phyloP scores from a whole-genome alignment of 495 filamentous ascomycete genomes.

The Aspergillus cavernicola region DNA sequence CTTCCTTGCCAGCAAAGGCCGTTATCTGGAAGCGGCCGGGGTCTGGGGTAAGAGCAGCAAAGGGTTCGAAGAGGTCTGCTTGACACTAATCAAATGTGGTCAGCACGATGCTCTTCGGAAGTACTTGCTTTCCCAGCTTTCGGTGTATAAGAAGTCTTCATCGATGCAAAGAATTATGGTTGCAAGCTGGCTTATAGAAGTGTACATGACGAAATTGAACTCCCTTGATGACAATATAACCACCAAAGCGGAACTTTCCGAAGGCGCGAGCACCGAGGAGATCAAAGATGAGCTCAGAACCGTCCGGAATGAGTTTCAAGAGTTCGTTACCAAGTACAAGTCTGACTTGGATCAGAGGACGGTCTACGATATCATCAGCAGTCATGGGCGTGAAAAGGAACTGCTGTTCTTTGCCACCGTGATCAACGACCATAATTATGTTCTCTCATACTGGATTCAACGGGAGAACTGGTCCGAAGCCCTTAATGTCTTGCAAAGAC shows the following conservation, averaged over 20 bases:
- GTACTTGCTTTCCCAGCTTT: constrained; percentile 82
- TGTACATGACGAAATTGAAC: constrained; percentile 97
- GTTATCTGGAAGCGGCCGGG: constrained; percentile 77
- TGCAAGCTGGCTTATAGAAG: constrained; percentile 88
- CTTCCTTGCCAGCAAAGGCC: constrained; percentile 72
- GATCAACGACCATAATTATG: constrained; percentile 88
- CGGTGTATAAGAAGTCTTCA: constrained; percentile 73
- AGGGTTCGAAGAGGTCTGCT: constrained; percentile 90
- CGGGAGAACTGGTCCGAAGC: constrained; percentile 91
- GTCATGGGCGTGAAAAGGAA: constrained; percentile 90
- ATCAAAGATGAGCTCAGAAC: constrained; percentile 66
- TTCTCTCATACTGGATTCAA: constrained; percentile 95
- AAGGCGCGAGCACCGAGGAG: constrained; percentile 63
- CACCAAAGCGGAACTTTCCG: constrained; percentile 79
- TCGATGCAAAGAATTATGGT: constrained; percentile 95
- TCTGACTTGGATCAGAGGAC: constrained; percentile 85
- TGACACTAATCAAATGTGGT: constrained; percentile 82
- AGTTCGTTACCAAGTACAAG: constrained; percentile 81
- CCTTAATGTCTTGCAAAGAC: constrained; percentile 80
- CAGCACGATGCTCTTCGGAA: constrained; percentile 89
- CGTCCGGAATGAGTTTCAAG: constrained; percentile 76
- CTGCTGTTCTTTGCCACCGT: constrained; percentile 84
- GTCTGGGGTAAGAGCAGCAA: constrained; percentile 95
- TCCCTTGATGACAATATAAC: constrained; percentile 90
- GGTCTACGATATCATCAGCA: constrained; percentile 91